These are phyloP conservation scores for Mortierella sp. DNA, from an alignment of 371 early-diverging fungal genomes.

Conservation along the genomic window DNA sequence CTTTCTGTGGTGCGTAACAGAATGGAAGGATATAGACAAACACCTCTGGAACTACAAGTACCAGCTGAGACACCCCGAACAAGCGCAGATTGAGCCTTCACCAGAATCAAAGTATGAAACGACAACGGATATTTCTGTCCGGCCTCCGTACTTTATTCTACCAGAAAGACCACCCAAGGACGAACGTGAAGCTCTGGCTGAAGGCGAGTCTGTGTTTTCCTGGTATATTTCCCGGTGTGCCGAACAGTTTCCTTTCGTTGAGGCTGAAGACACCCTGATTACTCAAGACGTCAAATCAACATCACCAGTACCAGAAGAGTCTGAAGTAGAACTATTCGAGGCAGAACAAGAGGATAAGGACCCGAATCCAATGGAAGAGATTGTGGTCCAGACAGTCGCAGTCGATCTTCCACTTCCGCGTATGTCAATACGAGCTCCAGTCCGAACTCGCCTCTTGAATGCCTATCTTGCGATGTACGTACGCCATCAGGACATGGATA, in stretches of 20 bases:
- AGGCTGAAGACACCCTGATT: not conserved
- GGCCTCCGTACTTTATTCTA: slow-evolving; percentile 47
- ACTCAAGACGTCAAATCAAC: no score
- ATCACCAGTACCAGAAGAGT: no score
- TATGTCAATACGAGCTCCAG: slow-evolving; percentile 43
- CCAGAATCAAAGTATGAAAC: slow-evolving; percentile 3
- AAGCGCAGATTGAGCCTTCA: slow-evolving; percentile 11
- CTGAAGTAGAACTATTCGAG: no score
- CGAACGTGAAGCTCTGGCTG: slow-evolving; percentile 55
- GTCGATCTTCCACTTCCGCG: slow-evolving; percentile 26
- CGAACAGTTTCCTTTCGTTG: slow-evolving; percentile 16
- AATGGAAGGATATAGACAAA: slow-evolving; percentile 56
- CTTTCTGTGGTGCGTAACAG: slow-evolving; percentile 74
- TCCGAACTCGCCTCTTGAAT: slow-evolving; percentile 65
- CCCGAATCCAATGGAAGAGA: not conserved
- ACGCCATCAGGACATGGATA: slow-evolving; percentile 60
- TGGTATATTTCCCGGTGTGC: slow-evolving; percentile 51
- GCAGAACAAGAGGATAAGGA: no score
- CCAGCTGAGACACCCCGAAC: slow-evolving; percentile 2
- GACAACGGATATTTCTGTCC: slow-evolving; percentile 18
- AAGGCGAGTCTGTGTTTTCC: slow-evolving; percentile 57
- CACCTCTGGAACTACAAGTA: slow-evolving; percentile 42
- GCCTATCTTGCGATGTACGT: slow-evolving; percentile 70
- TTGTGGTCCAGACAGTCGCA: not conserved
- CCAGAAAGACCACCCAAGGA: slow-evolving; percentile 54